phyloP scores from a whole-genome alignment of 257 asterid genomes.

The Fraxinus quadrangulata region DNA sequence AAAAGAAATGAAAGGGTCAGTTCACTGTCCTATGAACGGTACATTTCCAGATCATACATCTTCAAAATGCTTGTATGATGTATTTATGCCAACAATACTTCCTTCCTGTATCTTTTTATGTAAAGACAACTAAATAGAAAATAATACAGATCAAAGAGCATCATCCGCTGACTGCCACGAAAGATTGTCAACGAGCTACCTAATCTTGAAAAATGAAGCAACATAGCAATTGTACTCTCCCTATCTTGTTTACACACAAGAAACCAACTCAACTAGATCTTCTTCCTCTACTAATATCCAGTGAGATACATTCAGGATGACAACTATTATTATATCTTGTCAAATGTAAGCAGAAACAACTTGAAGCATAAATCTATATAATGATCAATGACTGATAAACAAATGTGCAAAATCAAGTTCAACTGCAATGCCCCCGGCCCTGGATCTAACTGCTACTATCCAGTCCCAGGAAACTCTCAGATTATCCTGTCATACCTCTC shows the following conservation, averaged over 20 bases:
- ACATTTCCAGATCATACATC: neutral
- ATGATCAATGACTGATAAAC: neutral
- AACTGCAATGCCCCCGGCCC: neutral
- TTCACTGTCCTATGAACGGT: neutral
- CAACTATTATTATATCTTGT: neutral
- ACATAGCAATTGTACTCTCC: neutral
- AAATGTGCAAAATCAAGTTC: neutral
- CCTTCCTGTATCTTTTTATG: neutral
- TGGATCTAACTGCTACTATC: neutral
- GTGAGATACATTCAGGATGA: neutral
- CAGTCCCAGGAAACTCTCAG: neutral
- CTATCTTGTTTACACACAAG: neutral
- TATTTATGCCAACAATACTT: neutral
- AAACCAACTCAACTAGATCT: neutral
- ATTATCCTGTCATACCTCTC: neutral
- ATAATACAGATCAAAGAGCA: neutral
- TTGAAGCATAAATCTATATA: neutral
- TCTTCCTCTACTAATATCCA: neutral
- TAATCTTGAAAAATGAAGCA: neutral
- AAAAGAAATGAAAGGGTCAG: neutral
- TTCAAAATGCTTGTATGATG: neutral
- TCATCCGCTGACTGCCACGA: neutral
- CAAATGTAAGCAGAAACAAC: neutral
- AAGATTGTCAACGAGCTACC: neutral
- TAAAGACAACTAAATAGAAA: neutral